Evolutionary conservation across 2,329 filamentous ascomycete species (phyloP), one percentile per base, ranked within the genome.

Genomic region (Fusarium mundagurra): DNA sequence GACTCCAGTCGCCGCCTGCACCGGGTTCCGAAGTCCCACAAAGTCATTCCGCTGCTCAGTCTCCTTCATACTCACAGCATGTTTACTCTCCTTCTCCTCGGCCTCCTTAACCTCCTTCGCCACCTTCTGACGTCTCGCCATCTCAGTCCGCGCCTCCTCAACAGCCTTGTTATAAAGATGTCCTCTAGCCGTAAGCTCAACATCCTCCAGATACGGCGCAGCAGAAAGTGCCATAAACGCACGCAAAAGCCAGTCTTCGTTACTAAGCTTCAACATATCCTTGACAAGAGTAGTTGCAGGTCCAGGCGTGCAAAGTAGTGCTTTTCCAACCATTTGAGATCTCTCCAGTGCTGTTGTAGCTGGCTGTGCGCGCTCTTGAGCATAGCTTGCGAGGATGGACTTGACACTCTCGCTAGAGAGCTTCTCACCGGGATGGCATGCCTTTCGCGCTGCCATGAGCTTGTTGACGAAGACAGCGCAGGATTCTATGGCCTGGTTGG

Each of bases 401-500:
- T 57, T 44, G 11, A 38, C 6, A 5, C 7, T 9, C 11, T 61
- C 31, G 3, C 16, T 27, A 7, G 38, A 43, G 0, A 44, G 18
- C 20, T 27, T 43, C 4, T 61, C n/a, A 1, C 22, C n/a, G 10
- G 59, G 13, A 5, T 6, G 6, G 4, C 8, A 8, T 2, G 24
- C 8, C 14, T 38, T 50, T n/a, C 43, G 31, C 6, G 24, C 48
- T 6, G n/a, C 20, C 48, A 61, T 57, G 11, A 61, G 38, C n/a
- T 61, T 61, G 18, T 61, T 61, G 18, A 44, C 29, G 4, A 61
- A 29, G 4, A 44, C 48, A 0, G 59, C 48, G 20, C 59, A 61
- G 2, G 59, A 61, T 12, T 61, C 59, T 9, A 61, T 61, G 3
- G 59, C 59, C 5, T 61, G 59, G n/a, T 61, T 61, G 14, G 59